Base-by-base conservation (phyloP, 192 early-diverging fungal genomes). In the Linnemannia zychae region DNA sequence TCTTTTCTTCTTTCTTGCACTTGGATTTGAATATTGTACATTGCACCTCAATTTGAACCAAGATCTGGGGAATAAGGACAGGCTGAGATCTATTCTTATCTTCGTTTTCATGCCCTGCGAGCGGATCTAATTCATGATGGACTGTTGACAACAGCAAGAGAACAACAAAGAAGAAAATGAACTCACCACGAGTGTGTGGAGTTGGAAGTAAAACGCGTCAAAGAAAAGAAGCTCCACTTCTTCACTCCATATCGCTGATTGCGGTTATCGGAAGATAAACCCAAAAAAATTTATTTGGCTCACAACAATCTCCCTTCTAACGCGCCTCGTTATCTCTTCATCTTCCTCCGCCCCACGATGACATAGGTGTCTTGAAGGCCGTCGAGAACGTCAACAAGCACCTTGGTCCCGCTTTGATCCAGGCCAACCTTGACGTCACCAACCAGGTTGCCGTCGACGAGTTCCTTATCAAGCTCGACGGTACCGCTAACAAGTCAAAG, bases 401-500 rank as follows among this genome's bases (percentile, higher is more conserved):
- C 73, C 97, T 99, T 74, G 97, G 93, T 38, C 94, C 97, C 11
- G 96, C 93, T 44, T 91, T 99, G 65, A 90, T 96, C 82, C 83
- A 91, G 73, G 94, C 96, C 80, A 92, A 94, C 82, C 82, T 99
- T 71, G 91, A 96, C 76, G 95, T 98, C 46, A 92, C 91, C 86
- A 88, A 99, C 88, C 98, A 99, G 91, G 90, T 88, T 60, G 95
- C 93, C 20, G 92, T 98, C 80, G 98, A 99, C 89, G 90, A 96
- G 67, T 97, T 99, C 88, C 88, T 99, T 79, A 88, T 98, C 76
- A 86, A 96, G 72, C 93, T 99, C 65, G 98, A 99, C 82, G 98
- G 97, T 77, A 99, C 97, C 31, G 86, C 91, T 75, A 99, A 99
- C 96, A 99, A 99, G 94, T 90, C 90, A 87, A 95, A 97, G 90